phyloP scores from a whole-genome alignment of 225 moss, liverwort and hornwort genomes.

The Marchantia paleacea region DNA sequence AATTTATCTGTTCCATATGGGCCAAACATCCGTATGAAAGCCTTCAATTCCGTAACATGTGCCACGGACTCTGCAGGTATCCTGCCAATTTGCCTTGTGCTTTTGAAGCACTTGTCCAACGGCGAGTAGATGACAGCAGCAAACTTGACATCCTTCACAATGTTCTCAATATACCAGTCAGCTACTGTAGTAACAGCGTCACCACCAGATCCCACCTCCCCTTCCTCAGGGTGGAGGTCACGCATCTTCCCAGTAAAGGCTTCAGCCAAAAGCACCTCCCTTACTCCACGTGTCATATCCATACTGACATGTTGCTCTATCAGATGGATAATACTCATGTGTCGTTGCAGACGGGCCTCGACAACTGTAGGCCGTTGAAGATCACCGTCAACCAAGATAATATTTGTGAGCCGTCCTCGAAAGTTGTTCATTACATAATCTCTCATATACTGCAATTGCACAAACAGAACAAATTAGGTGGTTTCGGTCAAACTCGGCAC shows the following conservation, averaged over 20 bases:
- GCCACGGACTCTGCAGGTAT: conserved; percentile 76
- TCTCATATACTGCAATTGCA: conserved; percentile 71
- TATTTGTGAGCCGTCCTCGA: conserved; percentile 62
- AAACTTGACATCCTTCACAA: conserved; percentile 65
- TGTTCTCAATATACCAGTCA: conserved; percentile 89
- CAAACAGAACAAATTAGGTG: not conserved
- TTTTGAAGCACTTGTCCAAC: conserved; percentile 80
- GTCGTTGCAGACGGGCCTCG: conserved; percentile 85
- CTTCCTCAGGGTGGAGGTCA: conserved; percentile 86
- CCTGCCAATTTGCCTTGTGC: conserved; percentile 61
- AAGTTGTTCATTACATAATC: conserved; percentile 88
- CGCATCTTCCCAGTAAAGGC: conserved; percentile 89
- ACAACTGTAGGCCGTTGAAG: conserved; percentile 83
- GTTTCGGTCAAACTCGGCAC: not conserved
- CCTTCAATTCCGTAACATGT: conserved; percentile 82
- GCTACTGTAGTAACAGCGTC: conserved; percentile 74
- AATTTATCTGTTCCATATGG: conserved; percentile 94
- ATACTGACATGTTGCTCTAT: conserved; percentile 96
- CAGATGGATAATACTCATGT: conserved; percentile 97
- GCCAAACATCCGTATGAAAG: conserved; percentile 95
- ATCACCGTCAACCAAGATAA: conserved; percentile 79
- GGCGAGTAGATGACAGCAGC: conserved; percentile 77
- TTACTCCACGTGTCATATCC: conserved; percentile 87
- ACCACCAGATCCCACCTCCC: conserved; percentile 85
- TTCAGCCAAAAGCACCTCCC: conserved; percentile 89